These are phyloP conservation scores for Fusarium hainanense DNA, from an alignment of 2,329 filamentous ascomycete genomes.

Conservation along the genomic window DNA sequence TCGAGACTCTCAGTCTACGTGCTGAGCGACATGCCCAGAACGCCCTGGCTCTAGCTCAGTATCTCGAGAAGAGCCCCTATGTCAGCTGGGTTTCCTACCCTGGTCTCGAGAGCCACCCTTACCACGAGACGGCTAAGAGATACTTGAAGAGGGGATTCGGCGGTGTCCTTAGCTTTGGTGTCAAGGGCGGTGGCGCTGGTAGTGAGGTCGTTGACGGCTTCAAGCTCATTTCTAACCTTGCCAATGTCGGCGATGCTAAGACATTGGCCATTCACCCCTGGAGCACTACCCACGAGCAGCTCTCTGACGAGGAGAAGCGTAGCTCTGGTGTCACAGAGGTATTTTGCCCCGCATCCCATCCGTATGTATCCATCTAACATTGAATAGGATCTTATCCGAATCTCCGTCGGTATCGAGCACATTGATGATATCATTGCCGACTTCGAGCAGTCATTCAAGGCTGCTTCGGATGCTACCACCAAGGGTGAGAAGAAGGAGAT, in stretches of 20 bases:
- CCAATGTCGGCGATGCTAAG: constrained; percentile 96
- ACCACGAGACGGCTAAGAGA: constrained; percentile 83
- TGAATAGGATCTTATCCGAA: constrained; percentile 83
- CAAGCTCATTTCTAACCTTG: constrained; percentile 94
- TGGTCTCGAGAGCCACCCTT: constrained; percentile 83
- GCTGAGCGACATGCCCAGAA: constrained; percentile 89
- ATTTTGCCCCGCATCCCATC: constrained; percentile 30
- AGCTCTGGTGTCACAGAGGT: constrained; percentile 85
- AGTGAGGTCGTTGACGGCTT: constrained; percentile 92
- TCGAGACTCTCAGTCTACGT: constrained; percentile 90
- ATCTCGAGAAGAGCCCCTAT: constrained; percentile 84
- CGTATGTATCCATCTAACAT: neutral
- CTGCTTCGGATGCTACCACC: constrained; percentile 60
- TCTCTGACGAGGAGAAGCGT: constrained; percentile 82
- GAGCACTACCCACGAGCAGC: constrained; percentile 94
- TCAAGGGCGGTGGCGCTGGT: constrained; percentile 88
- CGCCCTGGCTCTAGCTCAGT: constrained; percentile 80
- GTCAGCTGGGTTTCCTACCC: constrained; percentile 96
- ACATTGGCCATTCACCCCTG: constrained; percentile 95
- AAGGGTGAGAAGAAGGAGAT: constrained; percentile 45
- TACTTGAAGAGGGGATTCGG: constrained; percentile 88
- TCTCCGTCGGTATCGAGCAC: constrained; percentile 95
- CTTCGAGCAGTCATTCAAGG: constrained; percentile 89
- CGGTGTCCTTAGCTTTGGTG: constrained; percentile 91
- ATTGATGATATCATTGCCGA: constrained; percentile 98